Evolutionary conservation across 176 grass and related monocot genomes (phyloP).

Genomic region (barley (Hordeum vulgare)): MorexV3_pseudomolecules_assembly NC_058519.1:355960981-355961480

Average conservation of each 20-base stretch:
- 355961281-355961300: slow-evolving; percentile 5
- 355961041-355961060: slow-evolving; percentile 49
- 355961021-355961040: slow-evolving; percentile 31
- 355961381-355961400: slow-evolving; percentile 8
- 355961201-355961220: slow-evolving; percentile 18
- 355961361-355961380: slow-evolving; percentile 25
- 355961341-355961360: slow-evolving; percentile 59
- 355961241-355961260: slow-evolving; percentile 46
- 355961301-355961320: slow-evolving; percentile 13
- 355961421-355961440: slow-evolving; percentile 36
- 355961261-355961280: slow-evolving; percentile 45
- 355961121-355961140: slow-evolving; percentile 31
- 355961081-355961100: slow-evolving; percentile 29
- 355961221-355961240: slow-evolving; percentile 27
- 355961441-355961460: slow-evolving; percentile 56
- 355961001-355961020: slow-evolving; percentile 43
- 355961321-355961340: slow-evolving; percentile 57
- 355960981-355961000: slow-evolving; percentile 36
- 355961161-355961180: slow-evolving; percentile 43
- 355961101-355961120: slow-evolving; percentile 36
- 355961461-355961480: slow-evolving; percentile 64
- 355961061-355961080: slow-evolving; percentile 51
- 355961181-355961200: slow-evolving; percentile 44
- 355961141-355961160: slow-evolving; percentile 53
- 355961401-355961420: slow-evolving; percentile 4